Percentiles rank a stretch among this genome's conserved stretches.
Evolutionary conservation across 2,329 filamentous ascomycete species (phyloP).

Genomic region (Xylariaceae sp.): DNA sequence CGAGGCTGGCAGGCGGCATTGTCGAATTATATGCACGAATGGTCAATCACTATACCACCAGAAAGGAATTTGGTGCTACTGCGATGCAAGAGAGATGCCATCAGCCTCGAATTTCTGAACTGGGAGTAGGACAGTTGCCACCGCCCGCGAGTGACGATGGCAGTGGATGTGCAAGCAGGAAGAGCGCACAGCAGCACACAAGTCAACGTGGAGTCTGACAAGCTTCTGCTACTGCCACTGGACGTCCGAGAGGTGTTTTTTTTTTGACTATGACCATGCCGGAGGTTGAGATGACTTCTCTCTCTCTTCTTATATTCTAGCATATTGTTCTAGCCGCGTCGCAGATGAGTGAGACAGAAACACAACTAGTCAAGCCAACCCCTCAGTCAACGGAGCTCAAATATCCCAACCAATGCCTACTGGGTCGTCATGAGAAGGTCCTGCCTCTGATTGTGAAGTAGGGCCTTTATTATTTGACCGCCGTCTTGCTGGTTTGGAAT

Average conservation of each 20-base stretch:
- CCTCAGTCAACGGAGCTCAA: conserved; percentile 1
- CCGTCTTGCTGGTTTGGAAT: too few relatives aligned
- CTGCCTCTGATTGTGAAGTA: background rate
- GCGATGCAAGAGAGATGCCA: conserved; percentile 15
- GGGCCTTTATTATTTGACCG: too few relatives aligned
- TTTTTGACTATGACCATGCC: conserved; percentile 9
- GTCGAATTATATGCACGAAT: background rate
- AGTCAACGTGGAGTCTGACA: background rate
- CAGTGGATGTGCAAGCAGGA: conserved; percentile 13
- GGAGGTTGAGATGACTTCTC: conserved; percentile 18
- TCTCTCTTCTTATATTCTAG: background rate
- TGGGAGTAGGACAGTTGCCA: conserved; percentile 24
- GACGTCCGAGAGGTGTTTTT: background rate
- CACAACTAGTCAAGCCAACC: background rate
- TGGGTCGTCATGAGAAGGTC: too few relatives aligned
- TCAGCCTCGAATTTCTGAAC: conserved; percentile 28
- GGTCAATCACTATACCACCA: conserved; percentile 3
- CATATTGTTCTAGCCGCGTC: conserved; percentile 11
- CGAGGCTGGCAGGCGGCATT: conserved; percentile 1
- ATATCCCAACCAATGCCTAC: conserved; percentile 1
- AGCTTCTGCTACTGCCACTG: background rate
- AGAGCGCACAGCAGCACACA: conserved; percentile 8
- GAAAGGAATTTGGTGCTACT: conserved; percentile 17
- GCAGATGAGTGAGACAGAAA: conserved; percentile 19
- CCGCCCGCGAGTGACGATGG: conserved; percentile 16